These are phyloP conservation scores for Marasmius fiardii DNA, from an alignment of 1,284 basidiomycete species.

Conservation along the genomic window DNA sequence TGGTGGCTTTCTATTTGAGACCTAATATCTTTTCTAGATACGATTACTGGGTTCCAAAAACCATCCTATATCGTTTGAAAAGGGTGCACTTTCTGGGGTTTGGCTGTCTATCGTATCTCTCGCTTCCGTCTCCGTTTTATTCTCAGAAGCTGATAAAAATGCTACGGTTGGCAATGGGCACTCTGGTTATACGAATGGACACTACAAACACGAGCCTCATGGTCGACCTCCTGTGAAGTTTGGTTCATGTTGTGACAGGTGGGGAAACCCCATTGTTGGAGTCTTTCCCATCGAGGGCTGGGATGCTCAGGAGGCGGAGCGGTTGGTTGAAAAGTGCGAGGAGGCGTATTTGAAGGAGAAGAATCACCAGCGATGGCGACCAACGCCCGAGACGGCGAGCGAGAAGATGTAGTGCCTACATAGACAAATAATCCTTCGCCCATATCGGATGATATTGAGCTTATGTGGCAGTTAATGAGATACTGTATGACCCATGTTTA, in stretches of 20 bases:
- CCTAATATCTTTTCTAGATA: conserved; percentile 38
- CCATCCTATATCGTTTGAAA: conserved; percentile 57
- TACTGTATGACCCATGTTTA: no score
- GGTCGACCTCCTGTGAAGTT: conserved; percentile 40
- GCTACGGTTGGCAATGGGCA: conserved; percentile 14
- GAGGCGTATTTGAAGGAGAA: conserved; percentile 34
- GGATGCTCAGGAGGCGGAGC: conserved; percentile 41
- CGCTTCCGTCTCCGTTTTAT: conserved; percentile 36
- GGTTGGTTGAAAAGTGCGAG: conserved; percentile 56
- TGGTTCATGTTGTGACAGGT: conserved; percentile 50
- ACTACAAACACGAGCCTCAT: conserved; percentile 13
- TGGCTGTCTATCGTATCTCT: conserved; percentile 59
- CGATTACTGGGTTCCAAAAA: conserved; percentile 63
- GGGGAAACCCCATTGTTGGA: conserved; percentile 53
- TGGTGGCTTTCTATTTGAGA: not conserved
- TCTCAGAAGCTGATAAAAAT: conserved; percentile 12
- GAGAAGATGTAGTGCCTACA: not conserved
- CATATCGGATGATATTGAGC: no score
- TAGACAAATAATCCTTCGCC: no score
- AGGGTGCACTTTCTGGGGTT: conserved; percentile 62
- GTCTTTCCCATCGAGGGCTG: conserved; percentile 46
- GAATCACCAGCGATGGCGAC: not conserved
- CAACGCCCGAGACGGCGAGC: not conserved
- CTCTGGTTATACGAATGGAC: conserved; percentile 5
- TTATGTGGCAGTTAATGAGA: no score